Base-by-base conservation (phyloP, 768 basidiomycete species). In the Inosperma sp. region DNA sequence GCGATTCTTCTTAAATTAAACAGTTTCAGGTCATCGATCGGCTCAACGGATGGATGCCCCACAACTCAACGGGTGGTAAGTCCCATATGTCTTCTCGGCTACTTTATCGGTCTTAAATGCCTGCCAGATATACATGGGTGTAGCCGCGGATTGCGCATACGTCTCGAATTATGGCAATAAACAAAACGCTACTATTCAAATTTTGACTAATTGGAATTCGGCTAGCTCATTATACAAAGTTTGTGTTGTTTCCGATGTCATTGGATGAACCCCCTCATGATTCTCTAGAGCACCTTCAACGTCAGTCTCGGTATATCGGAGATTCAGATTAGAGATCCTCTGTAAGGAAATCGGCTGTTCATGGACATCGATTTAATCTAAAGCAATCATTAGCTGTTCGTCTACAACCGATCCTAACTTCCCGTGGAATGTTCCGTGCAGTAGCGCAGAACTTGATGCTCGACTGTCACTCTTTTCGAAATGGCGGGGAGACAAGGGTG, bases 91-190 rank as follows among this genome's bases (percentile, higher is more conserved):
- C 33, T 48, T 12, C 42, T 21, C 25, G 4, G 29, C 17, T 19
- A 52, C 33, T 23, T 34, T 14, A 45, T 35, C 27, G 10, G 33
- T 45, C 27, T 54, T 42, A 51, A 45, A 43, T 35, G 27, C 21
- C 14, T 33, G 30, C 14, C 41, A 81, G 79, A 58, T 81, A 21
- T 91, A 85, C 64, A 84, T 93, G 81, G 92, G 92, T 21, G 86
- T 92, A 49, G 91, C 91, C 1, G 85, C 90, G 5, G 92, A 93
- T 64, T 93, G 92, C 68, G 79, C 77, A 54, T 93, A 92, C 62
- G 81, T 83, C 9, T 58, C 68, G 25, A 74, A 74, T 52, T 88
- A 88, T 59, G 83, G 81, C 25, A 76, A 77, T 2, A 71, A 77
- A 56, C 71, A 78, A 27, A 83, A 82, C 51, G 88, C 91, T 4